phyloP scores from a whole-genome alignment of 257 asterid species.

The Salvia splendens region DNA sequence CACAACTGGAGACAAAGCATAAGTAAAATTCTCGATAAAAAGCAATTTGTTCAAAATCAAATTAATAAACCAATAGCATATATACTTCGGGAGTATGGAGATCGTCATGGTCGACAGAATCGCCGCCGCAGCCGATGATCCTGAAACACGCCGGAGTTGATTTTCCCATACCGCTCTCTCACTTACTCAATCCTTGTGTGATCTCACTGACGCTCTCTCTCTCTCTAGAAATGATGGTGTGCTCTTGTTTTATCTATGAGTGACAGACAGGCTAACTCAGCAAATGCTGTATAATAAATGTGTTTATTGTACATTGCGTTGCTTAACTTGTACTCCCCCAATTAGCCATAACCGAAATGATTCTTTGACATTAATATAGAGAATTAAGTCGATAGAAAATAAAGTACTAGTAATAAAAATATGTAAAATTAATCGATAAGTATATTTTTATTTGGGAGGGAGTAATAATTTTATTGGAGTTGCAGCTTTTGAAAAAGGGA shows the following conservation, averaged over 20 bases:
- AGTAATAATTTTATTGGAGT: too few species aligned
- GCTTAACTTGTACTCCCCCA: too few species aligned
- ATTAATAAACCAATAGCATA: not conserved
- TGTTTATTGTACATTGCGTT: constrained; percentile 41
- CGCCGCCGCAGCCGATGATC: constrained; percentile 72
- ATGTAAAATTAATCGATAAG: too few species aligned
- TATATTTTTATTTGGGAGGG: too few species aligned
- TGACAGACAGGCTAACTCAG: not conserved
- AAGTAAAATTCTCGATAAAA: not conserved
- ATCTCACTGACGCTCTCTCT: too few species aligned
- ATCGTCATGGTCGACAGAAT: constrained; percentile 64
- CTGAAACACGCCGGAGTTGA: constrained; percentile 75
- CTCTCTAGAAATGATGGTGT: constrained; percentile 35
- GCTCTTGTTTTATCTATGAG: constrained; percentile 17
- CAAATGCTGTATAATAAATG: constrained; percentile 22
- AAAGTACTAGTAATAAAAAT: too few species aligned
- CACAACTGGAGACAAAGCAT: not conserved
- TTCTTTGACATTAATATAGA: too few species aligned
- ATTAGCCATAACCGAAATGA: too few species aligned
- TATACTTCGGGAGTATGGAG: constrained; percentile 56
- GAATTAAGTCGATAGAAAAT: too few species aligned
- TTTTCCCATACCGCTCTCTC: constrained; percentile 56
- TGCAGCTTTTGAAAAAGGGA: too few species aligned
- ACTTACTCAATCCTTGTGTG: too few species aligned
- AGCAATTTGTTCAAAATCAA: constrained; percentile 17